These are phyloP conservation scores for Carex arenaria DNA, from an alignment of 202 grass and related monocot genomes.

Conservation along the genomic window DNA sequence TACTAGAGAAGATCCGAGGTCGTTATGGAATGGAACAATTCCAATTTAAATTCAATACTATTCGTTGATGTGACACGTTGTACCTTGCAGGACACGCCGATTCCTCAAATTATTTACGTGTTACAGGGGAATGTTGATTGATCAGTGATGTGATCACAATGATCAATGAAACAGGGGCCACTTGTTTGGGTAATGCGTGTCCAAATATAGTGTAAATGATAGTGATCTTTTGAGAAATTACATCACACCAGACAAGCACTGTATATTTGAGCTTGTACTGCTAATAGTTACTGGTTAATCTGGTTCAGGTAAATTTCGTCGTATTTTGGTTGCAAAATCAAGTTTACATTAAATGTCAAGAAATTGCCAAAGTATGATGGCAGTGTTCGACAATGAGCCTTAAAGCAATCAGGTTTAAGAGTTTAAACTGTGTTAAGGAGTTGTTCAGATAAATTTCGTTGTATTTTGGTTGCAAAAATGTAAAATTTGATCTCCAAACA, in stretches of 20 bases:
- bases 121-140: background rate
- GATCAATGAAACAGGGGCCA: background rate
- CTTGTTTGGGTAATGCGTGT: background rate
- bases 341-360: no score
- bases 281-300: background rate
- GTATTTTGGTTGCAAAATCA: background rate
- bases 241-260: background rate
- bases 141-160: background rate
- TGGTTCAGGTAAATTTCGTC: background rate
- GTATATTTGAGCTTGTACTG: no score
- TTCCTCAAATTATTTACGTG: background rate
- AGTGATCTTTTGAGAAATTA: background rate
- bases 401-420: no score
- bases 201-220: background rate
- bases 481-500: no score
- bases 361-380: no score
- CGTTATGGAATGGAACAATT: no score
- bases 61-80: background rate
- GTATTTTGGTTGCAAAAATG: no score
- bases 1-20: no score
- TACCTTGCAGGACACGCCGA: background rate
- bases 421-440: no score
- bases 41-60: background rate
- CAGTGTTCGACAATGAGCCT: no score
- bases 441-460: no score